Percentiles rank a stretch among this genome's conserved stretches.
phyloP scores from a whole-genome alignment of 2,329 filamentous ascomycete species.

The Teratosphaeria nubilosa region DNA sequence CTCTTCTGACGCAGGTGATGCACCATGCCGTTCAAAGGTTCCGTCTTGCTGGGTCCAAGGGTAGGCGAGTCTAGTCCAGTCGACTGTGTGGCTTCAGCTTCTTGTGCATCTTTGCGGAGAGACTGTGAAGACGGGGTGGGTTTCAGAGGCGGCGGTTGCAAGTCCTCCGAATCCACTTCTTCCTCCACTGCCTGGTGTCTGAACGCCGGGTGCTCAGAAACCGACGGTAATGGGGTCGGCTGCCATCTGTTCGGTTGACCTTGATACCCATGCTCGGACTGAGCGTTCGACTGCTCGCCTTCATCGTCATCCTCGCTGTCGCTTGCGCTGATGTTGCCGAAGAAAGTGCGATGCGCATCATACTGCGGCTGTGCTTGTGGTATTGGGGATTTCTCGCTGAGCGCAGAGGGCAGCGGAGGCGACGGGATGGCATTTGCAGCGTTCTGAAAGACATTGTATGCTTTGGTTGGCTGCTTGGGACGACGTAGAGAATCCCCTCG shows the following conservation, averaged over 20 bases:
- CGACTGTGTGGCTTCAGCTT: slow-evolving; percentile 4
- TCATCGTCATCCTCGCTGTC: slow-evolving; percentile 31
- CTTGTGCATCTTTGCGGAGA: slow-evolving; percentile 9
- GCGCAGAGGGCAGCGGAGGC: slow-evolving; percentile 5
- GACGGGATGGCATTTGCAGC: slow-evolving; percentile 32
- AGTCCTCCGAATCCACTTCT: slow-evolving; percentile 22
- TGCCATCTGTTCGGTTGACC: slow-evolving; percentile 20
- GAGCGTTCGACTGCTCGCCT: slow-evolving; percentile 9
- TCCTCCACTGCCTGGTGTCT: slow-evolving; percentile 6
- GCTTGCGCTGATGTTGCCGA: slow-evolving; percentile 29
- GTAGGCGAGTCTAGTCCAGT: slow-evolving; percentile 61
- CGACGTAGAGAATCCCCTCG: slow-evolving; percentile 2
- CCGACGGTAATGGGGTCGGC: slow-evolving; percentile 20
- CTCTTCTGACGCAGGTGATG: slow-evolving; percentile 75
- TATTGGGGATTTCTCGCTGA: slow-evolving; percentile 8
- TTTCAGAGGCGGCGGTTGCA: slow-evolving; percentile 6
- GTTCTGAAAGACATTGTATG: slow-evolving; percentile 38
- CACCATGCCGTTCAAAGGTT: slow-evolving; percentile 51
- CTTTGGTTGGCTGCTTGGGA: slow-evolving; percentile 20
- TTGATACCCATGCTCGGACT: slow-evolving; percentile 17
- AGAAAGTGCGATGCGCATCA: slow-evolving; percentile 28
- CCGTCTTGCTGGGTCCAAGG: slow-evolving; percentile 49
- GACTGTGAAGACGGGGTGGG: slow-evolving; percentile 9
- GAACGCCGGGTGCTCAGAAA: slow-evolving; percentile 27
- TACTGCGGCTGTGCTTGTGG: slow-evolving; percentile 6